phyloP scores from a whole-genome alignment of 1,284 basidiomycete genomes.

The Paramarasmius palmivorus region DNA sequence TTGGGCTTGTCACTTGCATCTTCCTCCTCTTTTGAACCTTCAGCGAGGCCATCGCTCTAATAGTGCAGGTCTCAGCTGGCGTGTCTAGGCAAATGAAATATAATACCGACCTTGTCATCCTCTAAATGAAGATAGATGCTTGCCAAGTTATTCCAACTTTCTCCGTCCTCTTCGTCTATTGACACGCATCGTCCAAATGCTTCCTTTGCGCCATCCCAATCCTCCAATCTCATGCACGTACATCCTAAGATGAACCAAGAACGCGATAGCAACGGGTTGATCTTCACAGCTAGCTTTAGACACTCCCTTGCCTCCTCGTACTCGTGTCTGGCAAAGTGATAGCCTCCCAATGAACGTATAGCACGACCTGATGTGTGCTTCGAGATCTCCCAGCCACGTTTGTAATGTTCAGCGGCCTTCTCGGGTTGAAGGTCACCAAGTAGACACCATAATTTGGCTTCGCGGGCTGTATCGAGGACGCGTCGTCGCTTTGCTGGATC shows the following conservation, averaged over 20 bases:
- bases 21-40: slow-evolving; percentile 21
- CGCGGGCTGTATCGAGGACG: slow-evolving; percentile 66
- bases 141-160: slow-evolving; percentile 98
- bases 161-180: slow-evolving; percentile 94
- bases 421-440: slow-evolving; percentile 89
- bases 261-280: slow-evolving; percentile 86
- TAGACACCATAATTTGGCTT: slow-evolving; percentile 95
- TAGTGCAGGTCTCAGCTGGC: too few species aligned
- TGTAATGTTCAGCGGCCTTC: slow-evolving; percentile 72
- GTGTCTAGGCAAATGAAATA: slow-evolving; percentile 16
- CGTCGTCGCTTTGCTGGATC: slow-evolving; percentile 35
- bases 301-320: slow-evolving; percentile 69
- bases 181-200: slow-evolving; percentile 86
- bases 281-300: slow-evolving; percentile 74
- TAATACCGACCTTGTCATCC: slow-evolving; percentile 29
- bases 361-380: slow-evolving; percentile 81
- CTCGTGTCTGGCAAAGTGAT: slow-evolving; percentile 72
- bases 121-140: slow-evolving; percentile 90
- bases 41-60: too few species aligned
- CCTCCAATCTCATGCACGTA: slow-evolving; percentile 76
- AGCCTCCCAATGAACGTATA: slow-evolving; percentile 88
- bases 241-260: slow-evolving; percentile 98
- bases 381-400: slow-evolving; percentile 85
- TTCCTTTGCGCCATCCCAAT: slow-evolving; percentile 83
- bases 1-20: slow-evolving; percentile 3